These are phyloP conservation scores for Ascomycota sp. DNA, from an alignment of 2,329 filamentous ascomycete genomes.

Conservation along the genomic window DNA sequence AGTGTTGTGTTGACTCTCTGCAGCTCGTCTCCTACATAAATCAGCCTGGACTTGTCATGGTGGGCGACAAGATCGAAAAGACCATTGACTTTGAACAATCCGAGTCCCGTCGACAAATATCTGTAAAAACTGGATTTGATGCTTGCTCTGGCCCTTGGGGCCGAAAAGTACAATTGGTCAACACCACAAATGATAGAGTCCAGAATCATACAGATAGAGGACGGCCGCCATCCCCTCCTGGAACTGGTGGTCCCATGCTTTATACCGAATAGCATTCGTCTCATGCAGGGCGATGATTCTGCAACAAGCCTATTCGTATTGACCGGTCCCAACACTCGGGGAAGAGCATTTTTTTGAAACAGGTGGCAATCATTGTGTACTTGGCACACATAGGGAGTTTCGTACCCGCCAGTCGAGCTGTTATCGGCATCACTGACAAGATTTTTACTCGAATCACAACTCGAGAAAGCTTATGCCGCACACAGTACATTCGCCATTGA, in stretches of 20 bases:
- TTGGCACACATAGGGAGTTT: conserved; percentile 86
- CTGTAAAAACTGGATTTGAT: conserved; percentile 60
- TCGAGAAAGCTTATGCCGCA: conserved; percentile 36
- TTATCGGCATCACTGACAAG: conserved; percentile 75
- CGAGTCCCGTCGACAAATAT: conserved; percentile 46
- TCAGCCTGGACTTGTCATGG: conserved; percentile 32
- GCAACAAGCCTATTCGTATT: conserved; percentile 49
- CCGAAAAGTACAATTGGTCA: conserved; percentile 50
- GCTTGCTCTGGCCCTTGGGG: conserved; percentile 59
- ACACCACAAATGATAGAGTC: conserved; percentile 47
- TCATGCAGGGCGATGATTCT: conserved; percentile 45
- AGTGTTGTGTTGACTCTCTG: no score
- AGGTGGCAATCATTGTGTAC: conserved; percentile 77
- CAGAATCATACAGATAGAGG: conserved; percentile 53
- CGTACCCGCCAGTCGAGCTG: conserved; percentile 59
- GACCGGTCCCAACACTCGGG: conserved; percentile 94
- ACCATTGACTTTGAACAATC: conserved; percentile 68
- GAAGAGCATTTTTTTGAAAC: conserved; percentile 90
- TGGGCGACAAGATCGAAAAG: conserved; percentile 52
- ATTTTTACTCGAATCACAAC: conserved; percentile 76
- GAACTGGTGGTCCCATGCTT: conserved; percentile 65
- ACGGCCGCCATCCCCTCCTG: conserved; percentile 73
- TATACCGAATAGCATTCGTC: conserved; percentile 60
- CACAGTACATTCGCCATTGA: conserved; percentile 54
- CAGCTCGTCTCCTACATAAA: conserved; percentile 42